Evolutionary conservation across 306 rosid species (phyloP).

Genomic region (Sindora glabra): DNA sequence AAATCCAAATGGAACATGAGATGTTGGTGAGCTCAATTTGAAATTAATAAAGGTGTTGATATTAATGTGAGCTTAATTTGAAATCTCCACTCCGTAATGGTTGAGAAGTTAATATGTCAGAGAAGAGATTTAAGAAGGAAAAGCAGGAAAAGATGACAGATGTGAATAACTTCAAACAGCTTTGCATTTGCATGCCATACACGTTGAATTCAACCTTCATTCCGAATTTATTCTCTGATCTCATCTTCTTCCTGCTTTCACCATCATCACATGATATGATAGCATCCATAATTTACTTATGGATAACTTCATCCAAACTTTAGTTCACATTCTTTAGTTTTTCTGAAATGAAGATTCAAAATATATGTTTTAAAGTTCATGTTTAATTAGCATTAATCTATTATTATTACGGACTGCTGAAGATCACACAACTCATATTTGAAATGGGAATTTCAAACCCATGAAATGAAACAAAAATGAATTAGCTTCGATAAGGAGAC

Average conservation of each 20-base stretch:
- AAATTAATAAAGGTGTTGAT: neutral
- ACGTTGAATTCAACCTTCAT: conserved; percentile 13
- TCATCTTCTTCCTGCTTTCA: neutral
- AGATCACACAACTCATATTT: neutral
- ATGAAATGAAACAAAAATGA: neutral
- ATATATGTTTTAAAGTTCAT: neutral
- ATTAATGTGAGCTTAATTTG: neutral
- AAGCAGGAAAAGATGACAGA: conserved; percentile 35
- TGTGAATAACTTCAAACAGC: conserved; percentile 28
- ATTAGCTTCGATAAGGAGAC: neutral
- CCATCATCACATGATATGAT: neutral
- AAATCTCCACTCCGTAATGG: too few species aligned
- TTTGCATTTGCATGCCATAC: conserved; percentile 30
- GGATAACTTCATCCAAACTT: neutral
- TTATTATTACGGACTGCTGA: neutral
- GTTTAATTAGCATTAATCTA: too few species aligned
- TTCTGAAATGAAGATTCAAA: neutral
- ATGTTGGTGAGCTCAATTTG: neutral
- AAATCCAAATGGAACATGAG: conserved; percentile 12
- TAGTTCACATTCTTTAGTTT: neutral
- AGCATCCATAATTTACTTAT: too few species aligned
- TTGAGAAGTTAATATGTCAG: conserved; percentile 29
- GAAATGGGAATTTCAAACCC: neutral
- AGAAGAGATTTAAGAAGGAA: conserved; percentile 22
- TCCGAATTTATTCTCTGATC: conserved; percentile 3